phyloP scores from a whole-genome alignment of 352 stramenopile species.

The Pythium grandisporangium region DNA sequence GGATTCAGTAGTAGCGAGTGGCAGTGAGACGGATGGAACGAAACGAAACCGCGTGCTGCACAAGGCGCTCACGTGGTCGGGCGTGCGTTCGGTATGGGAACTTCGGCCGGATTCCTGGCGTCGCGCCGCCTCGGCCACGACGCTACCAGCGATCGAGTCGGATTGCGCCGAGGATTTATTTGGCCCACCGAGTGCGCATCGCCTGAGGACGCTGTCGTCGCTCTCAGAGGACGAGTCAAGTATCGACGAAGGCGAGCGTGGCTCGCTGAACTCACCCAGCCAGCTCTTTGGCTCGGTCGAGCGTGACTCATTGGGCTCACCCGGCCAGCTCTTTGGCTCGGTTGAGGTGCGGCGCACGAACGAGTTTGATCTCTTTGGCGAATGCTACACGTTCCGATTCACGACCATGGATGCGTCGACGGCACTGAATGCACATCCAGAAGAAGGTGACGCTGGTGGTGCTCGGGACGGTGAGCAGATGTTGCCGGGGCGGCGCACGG shows the following conservation, averaged over 20 bases:
- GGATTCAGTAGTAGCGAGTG: not conserved
- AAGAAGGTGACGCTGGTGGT: too few relatives aligned
- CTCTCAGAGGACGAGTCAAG: not conserved
- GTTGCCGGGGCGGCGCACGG: not conserved
- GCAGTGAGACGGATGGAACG: too few relatives aligned
- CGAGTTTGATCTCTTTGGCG: conserved; percentile 10
- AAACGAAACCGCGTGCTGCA: too few relatives aligned
- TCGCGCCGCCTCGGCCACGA: too few relatives aligned
- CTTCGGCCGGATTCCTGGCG: too few relatives aligned
- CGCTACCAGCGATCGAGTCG: too few relatives aligned
- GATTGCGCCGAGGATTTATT: conserved; percentile 2
- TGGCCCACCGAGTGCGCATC: not conserved
- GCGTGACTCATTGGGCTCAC: not conserved
- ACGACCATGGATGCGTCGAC: not conserved
- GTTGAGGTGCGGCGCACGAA: not conserved
- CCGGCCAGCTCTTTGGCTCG: not conserved
- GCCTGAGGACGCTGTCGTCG: not conserved
- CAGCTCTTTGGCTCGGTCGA: not conserved
- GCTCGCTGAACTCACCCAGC: too few relatives aligned
- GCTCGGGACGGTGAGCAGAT: not conserved
- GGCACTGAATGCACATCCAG: too few relatives aligned
- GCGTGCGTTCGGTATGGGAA: too few relatives aligned
- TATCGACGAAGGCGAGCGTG: not conserved
- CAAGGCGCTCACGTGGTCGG: too few relatives aligned
- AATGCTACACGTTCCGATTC: conserved; percentile 5